Percentiles rank a stretch among this genome's conserved stretches.
Evolutionary conservation across 768 basidiomycete species (phyloP).

Genomic region (Trametes punicea): DNA sequence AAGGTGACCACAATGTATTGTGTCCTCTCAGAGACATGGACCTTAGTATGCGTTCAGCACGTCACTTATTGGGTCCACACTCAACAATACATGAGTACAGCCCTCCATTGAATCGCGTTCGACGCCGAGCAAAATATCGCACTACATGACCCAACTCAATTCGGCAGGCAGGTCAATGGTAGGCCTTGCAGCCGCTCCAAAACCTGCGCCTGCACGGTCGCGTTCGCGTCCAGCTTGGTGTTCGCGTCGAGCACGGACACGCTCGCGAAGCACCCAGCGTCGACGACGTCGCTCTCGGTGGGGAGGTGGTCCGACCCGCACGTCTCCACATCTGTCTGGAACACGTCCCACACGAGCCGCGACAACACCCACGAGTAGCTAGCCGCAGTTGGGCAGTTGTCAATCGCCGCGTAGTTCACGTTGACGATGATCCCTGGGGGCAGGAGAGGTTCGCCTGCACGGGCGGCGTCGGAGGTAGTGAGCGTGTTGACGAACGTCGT

Average conservation of each 20-base stretch:
- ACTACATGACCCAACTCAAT: background rate
- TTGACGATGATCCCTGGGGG: constrained; percentile 33
- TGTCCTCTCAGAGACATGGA: too few relatives aligned
- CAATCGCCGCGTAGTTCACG: constrained; percentile 35
- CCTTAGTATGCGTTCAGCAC: too few relatives aligned
- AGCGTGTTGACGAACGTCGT: constrained; percentile 36
- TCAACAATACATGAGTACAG: too few relatives aligned
- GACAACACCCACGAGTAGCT: constrained; percentile 35
- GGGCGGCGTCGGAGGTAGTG: constrained; percentile 9
- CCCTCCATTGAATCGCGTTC: too few relatives aligned
- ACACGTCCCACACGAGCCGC: constrained; percentile 26
- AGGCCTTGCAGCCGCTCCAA: constrained; percentile 21
- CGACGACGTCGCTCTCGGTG: constrained; percentile 27
- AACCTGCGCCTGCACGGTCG: constrained; percentile 29
- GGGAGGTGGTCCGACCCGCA: constrained; percentile 35
- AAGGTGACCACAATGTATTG: too few relatives aligned
- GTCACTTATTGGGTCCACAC: too few relatives aligned
- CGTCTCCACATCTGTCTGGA: constrained; percentile 30
- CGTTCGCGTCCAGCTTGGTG: constrained; percentile 33
- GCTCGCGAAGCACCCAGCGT: constrained; percentile 29
- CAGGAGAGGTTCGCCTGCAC: constrained; percentile 27
- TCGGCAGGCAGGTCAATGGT: constrained; percentile 7
- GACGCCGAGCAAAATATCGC: too few relatives aligned
- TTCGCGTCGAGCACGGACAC: constrained; percentile 31
- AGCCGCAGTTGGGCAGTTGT: constrained; percentile 25